These are phyloP conservation scores for Ceratobasidium theobromae DNA, from an alignment of 1,284 basidiomycete species.

Conservation along the genomic window DNA sequence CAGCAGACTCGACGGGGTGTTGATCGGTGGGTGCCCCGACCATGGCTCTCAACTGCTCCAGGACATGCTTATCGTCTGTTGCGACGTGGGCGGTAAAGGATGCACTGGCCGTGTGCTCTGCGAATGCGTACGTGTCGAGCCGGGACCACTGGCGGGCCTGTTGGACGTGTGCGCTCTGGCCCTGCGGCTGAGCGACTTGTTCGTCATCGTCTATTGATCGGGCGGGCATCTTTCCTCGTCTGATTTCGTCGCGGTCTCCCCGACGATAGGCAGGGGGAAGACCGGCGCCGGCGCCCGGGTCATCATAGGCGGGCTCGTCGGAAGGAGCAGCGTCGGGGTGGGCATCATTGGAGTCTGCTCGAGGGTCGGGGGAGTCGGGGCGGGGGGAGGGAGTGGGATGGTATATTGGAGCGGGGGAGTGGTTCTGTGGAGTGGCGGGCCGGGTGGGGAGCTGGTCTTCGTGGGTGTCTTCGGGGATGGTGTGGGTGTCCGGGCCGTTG, in stretches of 20 bases:
- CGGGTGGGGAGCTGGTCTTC: neutral
- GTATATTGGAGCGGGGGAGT: neutral
- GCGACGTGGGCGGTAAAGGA: slow-evolving; percentile 23
- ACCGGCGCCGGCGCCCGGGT: neutral
- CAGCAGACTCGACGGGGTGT: neutral
- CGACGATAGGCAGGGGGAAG: slow-evolving; percentile 20
- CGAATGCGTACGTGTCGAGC: slow-evolving; percentile 10
- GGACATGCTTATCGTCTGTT: slow-evolving; percentile 21
- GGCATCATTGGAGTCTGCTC: neutral
- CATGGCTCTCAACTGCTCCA: slow-evolving; percentile 14
- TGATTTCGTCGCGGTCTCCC: slow-evolving; percentile 7
- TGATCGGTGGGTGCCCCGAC: neutral
- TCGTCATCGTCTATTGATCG: neutral
- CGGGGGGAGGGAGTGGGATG: neutral
- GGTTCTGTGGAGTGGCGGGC: neutral
- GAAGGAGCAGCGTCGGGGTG: slow-evolving; percentile 16
- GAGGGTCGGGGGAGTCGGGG: neutral
- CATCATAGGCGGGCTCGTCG: slow-evolving; percentile 22
- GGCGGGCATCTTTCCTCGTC: slow-evolving; percentile 20
- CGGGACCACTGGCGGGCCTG: neutral
- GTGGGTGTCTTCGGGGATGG: neutral
- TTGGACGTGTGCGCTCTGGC: neutral
- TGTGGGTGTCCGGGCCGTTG: neutral
- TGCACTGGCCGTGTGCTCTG: neutral
- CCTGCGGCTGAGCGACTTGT: neutral